Conservation (phyloP, 73 alveolate genomes). For the Blepharisma stoltei region DNA sequence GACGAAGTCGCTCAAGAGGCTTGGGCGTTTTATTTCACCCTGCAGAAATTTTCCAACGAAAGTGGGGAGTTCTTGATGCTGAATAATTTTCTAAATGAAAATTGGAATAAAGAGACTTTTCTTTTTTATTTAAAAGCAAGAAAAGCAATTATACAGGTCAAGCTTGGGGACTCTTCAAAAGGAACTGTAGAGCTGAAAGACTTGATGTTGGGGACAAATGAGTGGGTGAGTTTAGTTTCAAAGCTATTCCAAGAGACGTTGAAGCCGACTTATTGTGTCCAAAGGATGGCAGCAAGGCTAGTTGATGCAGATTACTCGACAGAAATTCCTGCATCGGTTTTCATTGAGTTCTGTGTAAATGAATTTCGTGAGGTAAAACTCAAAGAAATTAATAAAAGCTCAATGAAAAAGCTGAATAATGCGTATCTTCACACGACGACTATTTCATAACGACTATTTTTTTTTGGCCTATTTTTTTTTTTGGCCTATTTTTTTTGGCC, state of each 20-base stretch:
- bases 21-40: background rate
- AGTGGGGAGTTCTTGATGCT: background rate
- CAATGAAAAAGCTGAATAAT: too few species aligned
- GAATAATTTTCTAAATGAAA: conserved; percentile 17
- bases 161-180: conserved; percentile 6
- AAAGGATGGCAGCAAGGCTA: background rate
- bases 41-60: background rate
- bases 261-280: conserved; percentile 6
- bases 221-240: conserved; percentile 13
- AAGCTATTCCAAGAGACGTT: background rate
- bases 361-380: background rate
- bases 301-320: background rate
- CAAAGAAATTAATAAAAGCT: too few species aligned
- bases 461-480: too few species aligned
- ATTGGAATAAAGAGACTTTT: background rate
- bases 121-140: background rate
- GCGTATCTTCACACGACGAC: too few species aligned
- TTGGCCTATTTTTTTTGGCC: too few species aligned
- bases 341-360: background rate
- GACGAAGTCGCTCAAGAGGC: conserved; percentile 23
- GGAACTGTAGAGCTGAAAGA: background rate
- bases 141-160: conserved; percentile 8
- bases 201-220: background rate
- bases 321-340: conserved; percentile 4
- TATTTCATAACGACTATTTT: too few species aligned